These are phyloP conservation scores for Stellera chamaejasme DNA, from an alignment of 345 rosid genomes.

Conservation along the genomic window DNA sequence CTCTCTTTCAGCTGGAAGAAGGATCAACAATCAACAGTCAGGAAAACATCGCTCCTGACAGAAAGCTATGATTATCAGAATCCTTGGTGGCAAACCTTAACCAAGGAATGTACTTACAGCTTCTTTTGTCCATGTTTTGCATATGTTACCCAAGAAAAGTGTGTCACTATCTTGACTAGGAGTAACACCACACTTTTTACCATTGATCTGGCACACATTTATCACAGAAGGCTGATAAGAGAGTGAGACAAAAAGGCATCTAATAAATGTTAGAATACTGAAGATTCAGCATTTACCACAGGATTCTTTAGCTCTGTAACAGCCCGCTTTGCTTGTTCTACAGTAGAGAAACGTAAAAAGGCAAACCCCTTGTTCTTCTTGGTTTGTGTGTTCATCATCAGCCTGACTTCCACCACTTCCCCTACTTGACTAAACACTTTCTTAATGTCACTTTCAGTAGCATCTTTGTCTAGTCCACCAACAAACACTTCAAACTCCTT, in stretches of 20 bases:
- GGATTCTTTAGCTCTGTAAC: constrained; percentile 71
- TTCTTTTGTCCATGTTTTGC: constrained; percentile 92
- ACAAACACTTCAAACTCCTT: constrained; percentile 97
- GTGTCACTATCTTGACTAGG: constrained; percentile 97
- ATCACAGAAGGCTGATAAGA: constrained; percentile 19
- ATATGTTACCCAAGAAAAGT: constrained; percentile 90
- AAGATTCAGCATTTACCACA: constrained; percentile 53
- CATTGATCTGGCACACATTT: constrained; percentile 70
- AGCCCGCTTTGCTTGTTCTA: constrained; percentile 92
- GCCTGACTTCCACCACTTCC: constrained; percentile 76
- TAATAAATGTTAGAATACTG: constrained; percentile 18
- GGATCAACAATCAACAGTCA: constrained; percentile 24
- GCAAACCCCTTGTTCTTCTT: constrained; percentile 97
- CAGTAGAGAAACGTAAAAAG: constrained; percentile 83
- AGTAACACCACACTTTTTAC: constrained; percentile 94
- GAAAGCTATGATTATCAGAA: constrained; percentile 11
- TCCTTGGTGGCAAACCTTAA: constrained; percentile 14
- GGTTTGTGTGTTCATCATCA: constrained; percentile 86
- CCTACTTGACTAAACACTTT: constrained; percentile 76
- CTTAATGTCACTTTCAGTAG: constrained; percentile 70
- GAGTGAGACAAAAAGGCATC: constrained; percentile 23
- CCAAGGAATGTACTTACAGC: constrained; percentile 64
- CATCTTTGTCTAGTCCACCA: constrained; percentile 89
- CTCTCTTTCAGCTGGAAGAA: constrained; percentile 83
- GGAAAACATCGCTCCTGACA: constrained; percentile 6